phyloP scores from a whole-genome alignment of 345 rosid genomes.

The Geranium brycei region DNA sequence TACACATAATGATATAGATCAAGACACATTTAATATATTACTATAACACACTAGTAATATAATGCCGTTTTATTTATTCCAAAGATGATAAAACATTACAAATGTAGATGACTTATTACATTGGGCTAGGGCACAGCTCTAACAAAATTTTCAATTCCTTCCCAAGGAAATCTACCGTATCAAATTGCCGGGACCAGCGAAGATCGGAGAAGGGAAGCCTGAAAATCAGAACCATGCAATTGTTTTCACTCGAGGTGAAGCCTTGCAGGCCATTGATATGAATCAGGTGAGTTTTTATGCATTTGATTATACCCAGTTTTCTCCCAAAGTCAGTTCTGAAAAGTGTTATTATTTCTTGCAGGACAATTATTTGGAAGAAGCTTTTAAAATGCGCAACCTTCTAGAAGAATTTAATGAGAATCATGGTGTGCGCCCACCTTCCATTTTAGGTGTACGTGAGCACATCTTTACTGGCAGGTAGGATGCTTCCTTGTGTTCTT shows the following conservation, averaged over 20 bases:
- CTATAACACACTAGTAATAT: too few species aligned
- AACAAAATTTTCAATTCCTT: conserved; percentile 11
- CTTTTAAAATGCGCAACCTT: conserved; percentile 91
- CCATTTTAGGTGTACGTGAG: conserved; percentile 92
- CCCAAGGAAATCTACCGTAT: conserved; percentile 84
- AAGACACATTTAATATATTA: too few species aligned
- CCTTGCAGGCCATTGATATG: conserved; percentile 96
- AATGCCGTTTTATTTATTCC: too few species aligned
- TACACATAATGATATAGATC: too few species aligned
- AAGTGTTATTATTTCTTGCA: conserved; percentile 10
- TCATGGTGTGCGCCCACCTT: conserved; percentile 87
- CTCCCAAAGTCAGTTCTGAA: not conserved
- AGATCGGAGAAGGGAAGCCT: conserved; percentile 95
- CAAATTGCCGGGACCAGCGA: conserved; percentile 77
- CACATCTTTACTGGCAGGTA: conserved; percentile 97
- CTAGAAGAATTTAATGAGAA: conserved; percentile 91
- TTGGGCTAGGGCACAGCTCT: too few species aligned
- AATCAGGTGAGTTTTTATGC: conserved; percentile 46
- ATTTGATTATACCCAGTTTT: not conserved
- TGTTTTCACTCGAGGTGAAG: conserved; percentile 89
- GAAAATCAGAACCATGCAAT: conserved; percentile 97
- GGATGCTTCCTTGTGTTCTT: not conserved
- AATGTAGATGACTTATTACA: too few species aligned
- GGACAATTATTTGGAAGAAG: conserved; percentile 99
- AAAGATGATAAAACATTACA: too few species aligned